A percentile compares a stretch with the other conserved stretches of the same genome.
Evolutionary conservation across 768 basidiomycete genomes (phyloP).

Genomic region (Agrocybe praecox): DNA sequence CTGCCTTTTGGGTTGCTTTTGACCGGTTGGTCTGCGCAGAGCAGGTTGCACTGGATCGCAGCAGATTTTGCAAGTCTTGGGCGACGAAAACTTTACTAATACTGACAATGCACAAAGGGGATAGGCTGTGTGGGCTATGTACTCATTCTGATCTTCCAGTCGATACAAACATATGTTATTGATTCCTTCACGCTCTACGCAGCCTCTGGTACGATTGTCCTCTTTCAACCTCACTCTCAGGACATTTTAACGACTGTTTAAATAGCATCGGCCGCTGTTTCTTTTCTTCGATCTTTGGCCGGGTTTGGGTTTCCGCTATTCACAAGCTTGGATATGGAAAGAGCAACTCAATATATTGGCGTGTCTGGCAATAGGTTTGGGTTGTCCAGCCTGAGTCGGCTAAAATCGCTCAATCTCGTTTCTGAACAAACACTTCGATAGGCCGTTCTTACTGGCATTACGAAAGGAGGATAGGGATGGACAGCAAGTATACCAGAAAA

Average conservation of each 20-base stretch:
- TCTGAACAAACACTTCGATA: conserved; percentile 41
- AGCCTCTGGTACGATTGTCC: conserved; percentile 51
- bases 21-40: conserved; percentile 69
- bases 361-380: conserved; percentile 54
- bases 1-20: conserved; percentile 72
- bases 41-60: conserved; percentile 66
- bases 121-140: conserved; percentile 59
- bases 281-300: conserved; percentile 62
- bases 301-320: conserved; percentile 82
- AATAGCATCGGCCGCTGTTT: conserved; percentile 64
- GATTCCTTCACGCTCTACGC: conserved; percentile 69
- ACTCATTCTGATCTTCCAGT: conserved; percentile 59
- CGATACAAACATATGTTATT: conserved; percentile 68
- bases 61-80: conserved; percentile 57
- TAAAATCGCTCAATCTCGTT: conserved; percentile 39
- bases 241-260: neutral
- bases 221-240: neutral
- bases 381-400: conserved; percentile 57
- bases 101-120: conserved; percentile 39
- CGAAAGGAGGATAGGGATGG: conserved; percentile 45
- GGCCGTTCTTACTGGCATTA: conserved; percentile 37
- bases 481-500: conserved; percentile 45
- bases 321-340: conserved; percentile 69
- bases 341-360: conserved; percentile 72
- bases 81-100: neutral